Evolutionary conservation across 164 flowering plant species (phyloP).

Genomic region (Chimonanthus praecox): DNA sequence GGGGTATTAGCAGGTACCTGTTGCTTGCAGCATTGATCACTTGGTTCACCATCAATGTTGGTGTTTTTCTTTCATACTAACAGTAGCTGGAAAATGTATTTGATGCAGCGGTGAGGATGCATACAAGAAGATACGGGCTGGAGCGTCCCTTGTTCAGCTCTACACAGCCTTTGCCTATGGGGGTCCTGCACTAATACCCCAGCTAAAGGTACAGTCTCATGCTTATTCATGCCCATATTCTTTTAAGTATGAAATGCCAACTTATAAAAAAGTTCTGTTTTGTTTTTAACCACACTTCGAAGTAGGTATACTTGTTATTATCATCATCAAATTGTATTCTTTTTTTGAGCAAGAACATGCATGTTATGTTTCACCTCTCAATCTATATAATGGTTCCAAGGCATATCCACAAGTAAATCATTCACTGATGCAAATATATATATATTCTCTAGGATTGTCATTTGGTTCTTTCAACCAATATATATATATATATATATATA

Average conservation of each 20-base stretch:
- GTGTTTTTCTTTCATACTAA: background rate
- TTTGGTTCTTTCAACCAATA: no score
- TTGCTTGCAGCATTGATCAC: background rate
- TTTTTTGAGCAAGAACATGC: no score
- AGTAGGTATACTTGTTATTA: no score
- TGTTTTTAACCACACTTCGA: background rate
- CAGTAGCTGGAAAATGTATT: conserved; percentile 7
- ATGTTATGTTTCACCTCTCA: no score
- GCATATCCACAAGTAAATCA: no score
- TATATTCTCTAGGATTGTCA: no score
- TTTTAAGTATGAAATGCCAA: background rate
- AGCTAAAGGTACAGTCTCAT: conserved; percentile 58
- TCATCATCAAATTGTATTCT: no score
- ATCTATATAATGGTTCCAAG: no score
- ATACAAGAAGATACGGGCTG: conserved; percentile 87
- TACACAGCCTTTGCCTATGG: conserved; percentile 94
- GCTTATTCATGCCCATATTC: background rate
- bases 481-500: no score
- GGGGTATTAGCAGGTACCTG: conserved; percentile 84
- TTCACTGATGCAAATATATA: no score
- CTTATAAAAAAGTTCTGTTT: background rate
- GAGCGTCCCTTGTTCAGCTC: conserved; percentile 91
- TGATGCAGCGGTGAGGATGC: conserved; percentile 92
- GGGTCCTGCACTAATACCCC: conserved; percentile 93
- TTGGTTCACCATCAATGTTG: background rate